Evolutionary conservation across 2,329 filamentous ascomycete species (phyloP), one percentile per base, ranked within the genome.

Genomic region (Bimuria novae-zelandiae): DNA sequence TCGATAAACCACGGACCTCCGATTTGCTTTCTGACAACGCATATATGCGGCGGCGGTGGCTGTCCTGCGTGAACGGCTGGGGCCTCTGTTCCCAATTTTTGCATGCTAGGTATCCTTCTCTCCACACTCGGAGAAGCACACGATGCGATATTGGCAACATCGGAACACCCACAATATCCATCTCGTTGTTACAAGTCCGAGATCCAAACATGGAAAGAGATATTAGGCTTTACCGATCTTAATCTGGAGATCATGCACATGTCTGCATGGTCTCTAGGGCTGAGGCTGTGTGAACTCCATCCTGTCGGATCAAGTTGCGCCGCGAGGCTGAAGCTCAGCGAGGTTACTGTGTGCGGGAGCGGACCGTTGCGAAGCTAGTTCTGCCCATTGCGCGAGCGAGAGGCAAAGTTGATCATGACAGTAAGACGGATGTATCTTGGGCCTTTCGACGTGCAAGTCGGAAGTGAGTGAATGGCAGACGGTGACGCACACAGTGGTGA

Each of bases 221-320:
- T 29, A 16, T 29, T 22, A 19, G 25, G 22, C n/a, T 50, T 46
- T 46, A 49, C 48, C 42, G 49, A 45, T 56, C 49, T 29, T 49
- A 49, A 52, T 45, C 42, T 35, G 37, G 39, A 49, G 33, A 29
- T 23, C 11, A n/a, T 42, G 39, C 36, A 29, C 8, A 19, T 14
- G 3, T 8, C 14, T 35, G 50, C 46, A 29, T 37, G 16, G 16
- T 36, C n/a, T n/a, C n/a, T n/a, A n/a, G n/a, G n/a, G n/a, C 45
- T 36, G 45, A 49, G 53, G 53, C 53, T 55, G 53, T 46, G 21
- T 27, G 21, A 27, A 19, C 35, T 43, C 53, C 44, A 30, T 32
- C 35, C 39, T 27, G 12, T 33, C 40, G 52, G 48, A 42, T 29
- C 21, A n/a, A 7, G 29, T 37, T 36, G 35, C 47, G 52, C 44